These are phyloP conservation scores for Draba incana DNA, from an alignment of 345 rosid genomes.

Conservation along the genomic window DNA sequence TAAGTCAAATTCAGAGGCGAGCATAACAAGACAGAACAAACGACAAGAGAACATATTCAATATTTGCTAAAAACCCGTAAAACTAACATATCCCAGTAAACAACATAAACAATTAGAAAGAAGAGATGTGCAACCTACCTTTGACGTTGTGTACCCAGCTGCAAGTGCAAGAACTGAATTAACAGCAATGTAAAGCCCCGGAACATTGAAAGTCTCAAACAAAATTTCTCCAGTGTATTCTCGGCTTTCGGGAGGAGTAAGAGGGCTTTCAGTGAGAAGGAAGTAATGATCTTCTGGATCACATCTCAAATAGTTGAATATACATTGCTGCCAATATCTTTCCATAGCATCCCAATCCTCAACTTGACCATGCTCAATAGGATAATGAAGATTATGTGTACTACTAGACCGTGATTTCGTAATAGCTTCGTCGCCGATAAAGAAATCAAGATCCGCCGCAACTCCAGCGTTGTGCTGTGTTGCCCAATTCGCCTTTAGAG, in stretches of 20 bases:
- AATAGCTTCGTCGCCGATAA: slow-evolving; percentile 85
- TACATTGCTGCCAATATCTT: slow-evolving; percentile 97
- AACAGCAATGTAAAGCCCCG: slow-evolving; percentile 95
- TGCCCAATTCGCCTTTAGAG: slow-evolving; percentile 73
- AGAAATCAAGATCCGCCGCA: slow-evolving; percentile 96
- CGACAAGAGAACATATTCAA: not conserved
- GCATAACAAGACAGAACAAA: not conserved
- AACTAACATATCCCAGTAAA: not conserved
- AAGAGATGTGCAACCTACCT: slow-evolving; percentile 53
- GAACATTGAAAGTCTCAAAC: slow-evolving; percentile 95
- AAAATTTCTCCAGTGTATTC: slow-evolving; percentile 95
- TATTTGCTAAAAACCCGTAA: slow-evolving; percentile 2
- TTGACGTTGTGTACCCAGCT: slow-evolving; percentile 93
- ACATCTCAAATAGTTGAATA: slow-evolving; percentile 86
- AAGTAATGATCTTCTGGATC: slow-evolving; percentile 99
- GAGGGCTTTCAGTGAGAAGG: slow-evolving; percentile 94
- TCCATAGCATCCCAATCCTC: slow-evolving; percentile 99
- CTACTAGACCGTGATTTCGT: slow-evolving; percentile 75
- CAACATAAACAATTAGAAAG: slow-evolving; percentile 3
- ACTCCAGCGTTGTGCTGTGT: slow-evolving; percentile 94
- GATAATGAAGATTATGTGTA: slow-evolving; percentile 74
- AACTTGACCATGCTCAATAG: slow-evolving; percentile 87
- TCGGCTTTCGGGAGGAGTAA: slow-evolving; percentile 92
- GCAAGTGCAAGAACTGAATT: slow-evolving; percentile 98
- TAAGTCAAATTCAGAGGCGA: slow-evolving; percentile 49